Evolutionary conservation across 345 rosid genomes (phyloP).

Genomic region (Raphanus raphanistrum): DNA sequence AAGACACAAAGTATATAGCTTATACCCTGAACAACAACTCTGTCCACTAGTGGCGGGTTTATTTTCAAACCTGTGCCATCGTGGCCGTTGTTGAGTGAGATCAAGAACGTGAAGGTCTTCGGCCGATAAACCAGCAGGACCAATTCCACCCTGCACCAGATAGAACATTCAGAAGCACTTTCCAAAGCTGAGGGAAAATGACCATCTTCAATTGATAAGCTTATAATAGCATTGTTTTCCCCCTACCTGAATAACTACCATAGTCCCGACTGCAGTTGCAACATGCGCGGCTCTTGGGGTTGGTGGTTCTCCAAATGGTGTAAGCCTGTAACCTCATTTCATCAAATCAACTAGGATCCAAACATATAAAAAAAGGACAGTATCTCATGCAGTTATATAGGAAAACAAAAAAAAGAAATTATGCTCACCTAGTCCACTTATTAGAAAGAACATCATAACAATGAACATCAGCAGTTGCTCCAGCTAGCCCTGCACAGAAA

Average conservation of each 20-base stretch:
- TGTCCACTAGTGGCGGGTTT: constrained; percentile 26
- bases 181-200: constrained; percentile 20
- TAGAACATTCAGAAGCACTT: constrained; percentile 23
- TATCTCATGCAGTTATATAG: constrained; percentile 9
- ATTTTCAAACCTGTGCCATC: constrained; percentile 77
- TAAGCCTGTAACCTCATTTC: constrained; percentile 52
- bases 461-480: constrained; percentile 94
- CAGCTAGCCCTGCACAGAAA: constrained; percentile 73
- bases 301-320: constrained; percentile 91
- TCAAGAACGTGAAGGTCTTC: constrained; percentile 98
- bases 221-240: constrained; percentile 6
- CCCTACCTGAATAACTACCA: constrained; percentile 92
- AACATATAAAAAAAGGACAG: not conserved
- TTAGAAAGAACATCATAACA: constrained; percentile 86
- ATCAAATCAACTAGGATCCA: constrained; percentile 17
- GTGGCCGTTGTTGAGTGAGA: constrained; percentile 86
- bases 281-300: constrained; percentile 98
- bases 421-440: constrained; percentile 86
- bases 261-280: constrained; percentile 92
- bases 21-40: constrained; percentile 85
- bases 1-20: constrained; percentile 1
- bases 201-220: not conserved
- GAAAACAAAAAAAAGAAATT: not conserved
- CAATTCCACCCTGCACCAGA: constrained; percentile 78
- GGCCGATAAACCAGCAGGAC: constrained; percentile 93